phyloP scores from a whole-genome alignment of 1,284 basidiomycete species.

The Abortiporus biennis region DNA sequence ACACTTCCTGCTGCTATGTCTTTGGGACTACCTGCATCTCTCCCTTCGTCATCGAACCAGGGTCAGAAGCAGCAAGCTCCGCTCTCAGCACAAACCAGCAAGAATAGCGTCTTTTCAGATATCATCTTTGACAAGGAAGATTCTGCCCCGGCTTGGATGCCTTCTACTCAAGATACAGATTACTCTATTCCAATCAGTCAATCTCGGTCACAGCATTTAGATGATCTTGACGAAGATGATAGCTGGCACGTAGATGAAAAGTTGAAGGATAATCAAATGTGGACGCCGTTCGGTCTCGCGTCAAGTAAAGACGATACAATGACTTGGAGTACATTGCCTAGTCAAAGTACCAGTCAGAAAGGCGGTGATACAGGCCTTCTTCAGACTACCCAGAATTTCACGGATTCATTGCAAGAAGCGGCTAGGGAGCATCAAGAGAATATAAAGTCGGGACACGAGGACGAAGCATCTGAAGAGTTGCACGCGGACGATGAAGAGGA shows the following conservation, averaged over 20 bases:
- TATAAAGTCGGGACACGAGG: slow-evolving; percentile 2
- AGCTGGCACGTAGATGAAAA: slow-evolving; percentile 70
- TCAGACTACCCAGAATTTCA: slow-evolving; percentile 16
- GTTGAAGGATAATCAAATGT: slow-evolving; percentile 42
- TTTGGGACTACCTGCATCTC: slow-evolving; percentile 35
- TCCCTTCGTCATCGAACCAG: slow-evolving; percentile 22
- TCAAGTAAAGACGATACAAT: slow-evolving; percentile 52
- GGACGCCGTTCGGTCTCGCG: slow-evolving; percentile 43
- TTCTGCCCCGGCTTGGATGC: slow-evolving; percentile 45
- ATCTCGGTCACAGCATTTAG: slow-evolving; percentile 18
- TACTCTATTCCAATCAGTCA: slow-evolving; percentile 35
- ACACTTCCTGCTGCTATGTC: slow-evolving; percentile 37
- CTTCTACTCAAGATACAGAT: slow-evolving; percentile 54
- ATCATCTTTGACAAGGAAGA: slow-evolving; percentile 41
- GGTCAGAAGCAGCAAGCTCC: slow-evolving; percentile 17
- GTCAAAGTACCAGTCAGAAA: slow-evolving; percentile 25
- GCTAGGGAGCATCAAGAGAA: slow-evolving; percentile 13
- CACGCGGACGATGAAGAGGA: slow-evolving; percentile 11
- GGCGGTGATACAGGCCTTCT: slow-evolving; percentile 21
- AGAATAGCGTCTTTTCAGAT: slow-evolving; percentile 45
- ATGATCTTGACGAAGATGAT: slow-evolving; percentile 45
- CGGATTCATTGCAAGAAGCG: slow-evolving; percentile 9
- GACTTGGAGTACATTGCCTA: slow-evolving; percentile 64
- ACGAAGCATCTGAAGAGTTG: slow-evolving; percentile 3
- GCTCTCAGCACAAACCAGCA: slow-evolving; percentile 45